Evolutionary conservation across 2,329 filamentous ascomycete genomes (phyloP), one percentile per base, ranked within the genome.

Genomic region (Aspergillus quadricinctus): DNA sequence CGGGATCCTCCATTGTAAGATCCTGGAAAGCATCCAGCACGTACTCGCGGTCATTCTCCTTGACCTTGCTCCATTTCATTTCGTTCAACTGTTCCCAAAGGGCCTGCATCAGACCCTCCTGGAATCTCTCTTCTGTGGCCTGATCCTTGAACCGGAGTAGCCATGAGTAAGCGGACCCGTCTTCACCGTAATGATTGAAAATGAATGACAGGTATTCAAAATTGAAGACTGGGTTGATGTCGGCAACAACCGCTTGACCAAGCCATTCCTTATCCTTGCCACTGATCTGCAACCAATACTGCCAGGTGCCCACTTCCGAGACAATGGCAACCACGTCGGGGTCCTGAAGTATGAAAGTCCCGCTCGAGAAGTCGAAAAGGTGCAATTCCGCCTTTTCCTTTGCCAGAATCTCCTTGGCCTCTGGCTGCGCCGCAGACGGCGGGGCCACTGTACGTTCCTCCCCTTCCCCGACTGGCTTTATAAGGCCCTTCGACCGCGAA

Each of bases 121-220:
- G 94, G 72, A 99, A 97, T 28, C 83, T 83, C 71, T 96, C 92
- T 52, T 95, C 81, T 0, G 87, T 87, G 21, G 85, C 78, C 64
- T 92, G 88, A 63, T 96, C 89, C 66, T 88, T 90, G 78, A 99
- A 99, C 14, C 92, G 87, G 37, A 99, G 79, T 14, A 99, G 83
- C 93, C 94, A 99, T 1, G 94, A 99, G 72, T 92, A 95, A 4
- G 94, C 93, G 1, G 89, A 89, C 1, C 92, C 91, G 73, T 97
- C 90, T 37, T 87, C 83, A 14, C 88, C 84, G 72, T 96, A 97
- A 71, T 97, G 92, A 69, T 99, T 99, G 82, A 99, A 99, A 68
- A 99, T 97, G 72, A 97, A 97, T 0, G 93, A 97, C n/a, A 96
- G 81, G 67, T 93, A 97, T 73, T 99, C 94, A 64, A 97, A 97